Percentiles rank a stretch among this genome's conserved stretches.
Evolutionary conservation across 176 grass and related monocot species (phyloP).

Genomic region (Chloris gayana): DNA sequence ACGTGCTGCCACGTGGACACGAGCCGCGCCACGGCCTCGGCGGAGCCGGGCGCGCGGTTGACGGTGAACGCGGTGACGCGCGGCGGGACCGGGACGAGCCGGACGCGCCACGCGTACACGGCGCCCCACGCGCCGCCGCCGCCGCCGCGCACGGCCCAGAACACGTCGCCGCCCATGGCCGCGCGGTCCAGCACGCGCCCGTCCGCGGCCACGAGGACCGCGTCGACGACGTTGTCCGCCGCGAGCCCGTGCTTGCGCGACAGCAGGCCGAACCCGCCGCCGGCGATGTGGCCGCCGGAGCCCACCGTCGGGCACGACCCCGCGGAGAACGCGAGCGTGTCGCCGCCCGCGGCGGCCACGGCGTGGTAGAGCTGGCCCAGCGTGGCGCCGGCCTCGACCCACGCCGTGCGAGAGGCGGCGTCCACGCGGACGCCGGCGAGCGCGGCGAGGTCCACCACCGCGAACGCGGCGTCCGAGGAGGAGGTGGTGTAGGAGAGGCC

Average conservation of each 20-base stretch:
- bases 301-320: slow-evolving; percentile 80
- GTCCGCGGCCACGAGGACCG: slow-evolving; percentile 50
- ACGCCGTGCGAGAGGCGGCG: slow-evolving; percentile 31
- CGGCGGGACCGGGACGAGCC: slow-evolving; percentile 48
- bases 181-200: slow-evolving; percentile 49
- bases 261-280: slow-evolving; percentile 77
- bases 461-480: slow-evolving; percentile 5
- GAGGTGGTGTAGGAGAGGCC: slow-evolving; percentile 68
- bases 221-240: slow-evolving; percentile 69
- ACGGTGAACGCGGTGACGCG: slow-evolving; percentile 62
- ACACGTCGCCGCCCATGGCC: slow-evolving; percentile 67
- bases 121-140: slow-evolving; percentile 77
- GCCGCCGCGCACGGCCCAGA: slow-evolving; percentile 87
- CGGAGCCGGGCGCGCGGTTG: slow-evolving; percentile 43
- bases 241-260: slow-evolving; percentile 74
- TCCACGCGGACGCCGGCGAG: slow-evolving; percentile 60
- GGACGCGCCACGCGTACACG: slow-evolving; percentile 62
- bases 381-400: slow-evolving; percentile 70
- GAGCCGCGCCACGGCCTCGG: slow-evolving; percentile 35
- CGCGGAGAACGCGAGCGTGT: slow-evolving; percentile 54
- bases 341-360: slow-evolving; percentile 5
- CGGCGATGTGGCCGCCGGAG: slow-evolving; percentile 67
- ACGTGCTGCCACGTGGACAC: slow-evolving; percentile 64
- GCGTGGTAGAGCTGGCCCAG: slow-evolving; percentile 75
- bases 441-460: slow-evolving; percentile 60